These are phyloP conservation scores for Triangularia verruculosa DNA, from an alignment of 2,329 filamentous ascomycete genomes.

Conservation along the genomic window DNA sequence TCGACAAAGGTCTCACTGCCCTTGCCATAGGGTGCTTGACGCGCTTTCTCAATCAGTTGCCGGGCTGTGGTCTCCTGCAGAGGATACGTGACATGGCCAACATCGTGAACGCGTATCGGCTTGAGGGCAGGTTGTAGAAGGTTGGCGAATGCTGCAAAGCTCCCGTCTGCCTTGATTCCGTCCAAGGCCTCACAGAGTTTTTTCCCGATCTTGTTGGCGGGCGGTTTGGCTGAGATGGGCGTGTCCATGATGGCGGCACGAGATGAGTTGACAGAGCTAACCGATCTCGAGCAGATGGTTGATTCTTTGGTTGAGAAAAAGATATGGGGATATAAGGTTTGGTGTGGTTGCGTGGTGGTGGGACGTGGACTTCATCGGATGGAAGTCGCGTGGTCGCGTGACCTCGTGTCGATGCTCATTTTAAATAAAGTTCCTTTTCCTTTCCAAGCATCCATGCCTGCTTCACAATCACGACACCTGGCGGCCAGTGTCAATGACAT, in stretches of 20 bases:
- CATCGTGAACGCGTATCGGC: conserved; percentile 2
- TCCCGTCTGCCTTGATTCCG: not conserved
- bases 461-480: no score
- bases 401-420: no score
- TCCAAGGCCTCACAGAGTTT: conserved; percentile 2
- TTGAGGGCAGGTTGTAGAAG: not conserved
- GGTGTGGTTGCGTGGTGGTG: no score
- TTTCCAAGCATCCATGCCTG: no score
- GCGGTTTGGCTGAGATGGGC: not conserved
- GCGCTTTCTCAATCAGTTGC: conserved; percentile 30
- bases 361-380: no score
- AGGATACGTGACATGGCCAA: conserved; percentile 29
- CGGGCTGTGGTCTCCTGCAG: conserved; percentile 27
- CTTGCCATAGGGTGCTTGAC: conserved; percentile 38
- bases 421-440: no score
- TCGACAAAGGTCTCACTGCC: conserved; percentile 41
- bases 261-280: no score
- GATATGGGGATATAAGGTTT: no score
- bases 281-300: no score
- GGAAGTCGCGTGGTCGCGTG: no score
- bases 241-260: not conserved
- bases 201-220: not conserved
- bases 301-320: no score
- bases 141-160: conserved; percentile 9
- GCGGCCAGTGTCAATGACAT: no score